phyloP scores from a whole-genome alignment of 345 rosid genomes.

The Aethionema arabicum region DNA sequence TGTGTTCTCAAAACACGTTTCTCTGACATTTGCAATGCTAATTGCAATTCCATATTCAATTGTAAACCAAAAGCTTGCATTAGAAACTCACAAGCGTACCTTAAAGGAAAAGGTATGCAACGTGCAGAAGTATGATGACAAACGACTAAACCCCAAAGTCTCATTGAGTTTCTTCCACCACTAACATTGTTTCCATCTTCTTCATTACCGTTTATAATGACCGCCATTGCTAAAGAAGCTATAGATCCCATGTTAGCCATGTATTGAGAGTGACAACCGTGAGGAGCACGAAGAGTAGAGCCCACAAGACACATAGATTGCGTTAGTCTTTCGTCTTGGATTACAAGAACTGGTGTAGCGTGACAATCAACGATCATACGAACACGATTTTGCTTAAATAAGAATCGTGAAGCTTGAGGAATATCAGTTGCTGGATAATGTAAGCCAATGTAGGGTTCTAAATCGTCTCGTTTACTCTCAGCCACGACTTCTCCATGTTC shows the following conservation, averaged over 20 bases:
- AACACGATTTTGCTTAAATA: slow-evolving; percentile 94
- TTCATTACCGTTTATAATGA: slow-evolving; percentile 80
- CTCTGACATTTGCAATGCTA: slow-evolving; percentile 82
- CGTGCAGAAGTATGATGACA: slow-evolving; percentile 96
- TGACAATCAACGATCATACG: slow-evolving; percentile 95
- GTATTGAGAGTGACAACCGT: slow-evolving; percentile 93
- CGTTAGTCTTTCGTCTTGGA: slow-evolving; percentile 74
- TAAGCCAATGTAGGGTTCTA: slow-evolving; percentile 87
- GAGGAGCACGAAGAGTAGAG: slow-evolving; percentile 97
- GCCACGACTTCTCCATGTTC: slow-evolving; percentile 98
- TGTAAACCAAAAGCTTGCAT: slow-evolving; percentile 99
- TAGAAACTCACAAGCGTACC: slow-evolving; percentile 96
- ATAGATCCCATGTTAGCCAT: slow-evolving; percentile 95
- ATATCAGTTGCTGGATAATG: slow-evolving; percentile 98
- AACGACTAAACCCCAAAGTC: slow-evolving; percentile 98
- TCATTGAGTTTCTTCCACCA: slow-evolving; percentile 68
- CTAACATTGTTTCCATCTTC: slow-evolving; percentile 49
- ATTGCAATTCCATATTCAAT: slow-evolving; percentile 94
- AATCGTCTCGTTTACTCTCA: slow-evolving; percentile 72
- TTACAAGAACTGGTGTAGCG: slow-evolving; percentile 54
- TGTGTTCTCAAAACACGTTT: slow-evolving; percentile 90
- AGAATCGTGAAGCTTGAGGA: slow-evolving; percentile 93
- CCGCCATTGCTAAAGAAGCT: slow-evolving; percentile 91
- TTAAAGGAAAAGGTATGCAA: slow-evolving; percentile 84
- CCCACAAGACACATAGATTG: slow-evolving; percentile 96